These are phyloP conservation scores for Hysterium pulicare DNA, from an alignment of 2,329 filamentous ascomycete species.

Conservation along the genomic window DNA sequence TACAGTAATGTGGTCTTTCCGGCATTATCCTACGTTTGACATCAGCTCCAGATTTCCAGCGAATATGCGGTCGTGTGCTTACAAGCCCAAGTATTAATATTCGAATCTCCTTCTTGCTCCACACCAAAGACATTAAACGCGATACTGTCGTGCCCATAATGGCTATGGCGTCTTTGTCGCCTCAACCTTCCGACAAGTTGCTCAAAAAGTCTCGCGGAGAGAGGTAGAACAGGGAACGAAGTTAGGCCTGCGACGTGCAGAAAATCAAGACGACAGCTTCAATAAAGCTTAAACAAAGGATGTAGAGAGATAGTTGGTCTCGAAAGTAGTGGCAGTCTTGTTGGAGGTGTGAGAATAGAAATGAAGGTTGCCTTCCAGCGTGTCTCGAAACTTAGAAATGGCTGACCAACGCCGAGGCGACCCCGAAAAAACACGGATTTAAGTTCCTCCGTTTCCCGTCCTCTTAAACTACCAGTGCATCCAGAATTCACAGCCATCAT, in stretches of 20 bases:
- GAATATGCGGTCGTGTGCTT: constrained; percentile 41
- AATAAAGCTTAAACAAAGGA: neutral
- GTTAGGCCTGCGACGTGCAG: neutral
- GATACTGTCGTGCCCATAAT: constrained; percentile 58
- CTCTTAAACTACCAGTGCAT: no score
- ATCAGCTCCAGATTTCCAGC: neutral
- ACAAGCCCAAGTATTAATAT: constrained; percentile 94
- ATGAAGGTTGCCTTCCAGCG: neutral
- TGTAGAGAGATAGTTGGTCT: neutral
- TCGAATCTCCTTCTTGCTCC: constrained; percentile 94
- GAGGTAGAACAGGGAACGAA: neutral
- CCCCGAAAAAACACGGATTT: neutral
- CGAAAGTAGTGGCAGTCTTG: neutral
- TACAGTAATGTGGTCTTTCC: constrained; percentile 97
- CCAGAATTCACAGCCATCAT: no score
- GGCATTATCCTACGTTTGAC: constrained; percentile 75
- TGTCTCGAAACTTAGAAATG: neutral
- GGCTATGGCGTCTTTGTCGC: no score
- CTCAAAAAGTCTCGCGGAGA: neutral
- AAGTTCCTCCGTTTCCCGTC: neutral
- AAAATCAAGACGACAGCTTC: neutral
- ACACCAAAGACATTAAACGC: constrained; percentile 67
- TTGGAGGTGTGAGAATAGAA: neutral
- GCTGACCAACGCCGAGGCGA: neutral
- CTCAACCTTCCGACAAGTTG: neutral